A percentile compares a stretch with the other conserved stretches of the same genome.
These are phyloP conservation scores for Viola pubescens DNA, from an alignment of 441 rosid species.

Conservation along the genomic window DNA sequence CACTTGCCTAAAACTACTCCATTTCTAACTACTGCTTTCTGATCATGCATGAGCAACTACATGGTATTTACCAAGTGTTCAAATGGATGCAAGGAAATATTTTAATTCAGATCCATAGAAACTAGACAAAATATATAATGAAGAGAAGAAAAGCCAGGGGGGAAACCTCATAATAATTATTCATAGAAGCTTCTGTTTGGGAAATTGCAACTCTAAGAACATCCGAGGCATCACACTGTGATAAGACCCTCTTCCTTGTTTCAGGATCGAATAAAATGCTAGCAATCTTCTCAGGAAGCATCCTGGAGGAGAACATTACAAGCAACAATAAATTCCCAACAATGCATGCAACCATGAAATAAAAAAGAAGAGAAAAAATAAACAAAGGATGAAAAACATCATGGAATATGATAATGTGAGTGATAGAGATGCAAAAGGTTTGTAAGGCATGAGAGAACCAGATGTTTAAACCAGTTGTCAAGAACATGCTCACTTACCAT, in stretches of 20 bases:
- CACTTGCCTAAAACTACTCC: neutral
- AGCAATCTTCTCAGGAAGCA: conserved; percentile 71
- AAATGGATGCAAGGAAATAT: neutral
- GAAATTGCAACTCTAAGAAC: conserved; percentile 69
- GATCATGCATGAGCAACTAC: neutral
- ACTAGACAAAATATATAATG: neutral
- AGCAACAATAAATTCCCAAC: conserved; percentile 1
- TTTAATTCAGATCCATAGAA: neutral
- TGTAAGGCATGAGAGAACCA: neutral
- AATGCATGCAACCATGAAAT: neutral
- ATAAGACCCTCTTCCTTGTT: conserved; percentile 59
- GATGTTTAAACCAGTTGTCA: neutral
- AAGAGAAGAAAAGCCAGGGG: conserved; percentile 11
- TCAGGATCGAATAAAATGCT: conserved; percentile 61
- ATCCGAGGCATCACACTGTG: conserved; percentile 70
- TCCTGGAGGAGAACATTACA: conserved; percentile 33
- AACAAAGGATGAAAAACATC: neutral
- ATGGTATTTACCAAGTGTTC: neutral
- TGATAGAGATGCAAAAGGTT: neutral
- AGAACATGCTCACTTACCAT: neutral
- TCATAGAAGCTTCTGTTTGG: conserved; percentile 77
- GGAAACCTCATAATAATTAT: conserved; percentile 74
- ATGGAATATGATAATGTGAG: neutral
- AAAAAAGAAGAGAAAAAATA: neutral
- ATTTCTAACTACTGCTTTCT: neutral